Conservation (phyloP, 2,329 filamentous ascomycete species). For the Fusarium pseudograminearum region DNA sequence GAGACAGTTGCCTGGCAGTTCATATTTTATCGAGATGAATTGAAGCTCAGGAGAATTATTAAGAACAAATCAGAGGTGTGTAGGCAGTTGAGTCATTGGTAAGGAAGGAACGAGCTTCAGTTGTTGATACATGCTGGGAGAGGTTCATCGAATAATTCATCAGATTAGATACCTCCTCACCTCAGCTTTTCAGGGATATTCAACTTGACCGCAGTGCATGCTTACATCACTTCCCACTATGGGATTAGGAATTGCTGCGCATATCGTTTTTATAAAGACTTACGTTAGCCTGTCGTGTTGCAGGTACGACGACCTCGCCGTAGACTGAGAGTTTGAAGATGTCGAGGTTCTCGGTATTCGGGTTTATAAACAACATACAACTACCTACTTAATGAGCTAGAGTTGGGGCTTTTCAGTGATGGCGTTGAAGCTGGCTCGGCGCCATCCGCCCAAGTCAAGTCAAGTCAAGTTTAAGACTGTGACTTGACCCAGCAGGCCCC, state of each 20-base stretch:
- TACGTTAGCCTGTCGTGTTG: slow-evolving; percentile 6
- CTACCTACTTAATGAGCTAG: background rate
- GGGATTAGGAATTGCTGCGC: slow-evolving; percentile 8
- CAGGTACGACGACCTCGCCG: slow-evolving; percentile 4
- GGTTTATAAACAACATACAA: slow-evolving; percentile 5
- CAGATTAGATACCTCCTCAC: slow-evolving; percentile 10
- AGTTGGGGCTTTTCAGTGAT: background rate
- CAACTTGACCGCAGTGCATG: slow-evolving; percentile 14
- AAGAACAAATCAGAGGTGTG: background rate
- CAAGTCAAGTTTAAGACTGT: background rate
- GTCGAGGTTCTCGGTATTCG: slow-evolving; percentile 19
- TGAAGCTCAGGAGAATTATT: background rate
- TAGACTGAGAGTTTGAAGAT: slow-evolving; percentile 13
- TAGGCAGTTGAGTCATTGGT: background rate
- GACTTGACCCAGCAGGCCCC: background rate
- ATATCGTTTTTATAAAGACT: slow-evolving; percentile 6
- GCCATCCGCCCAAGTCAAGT: slow-evolving; percentile 25
- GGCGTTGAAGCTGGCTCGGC: slow-evolving; percentile 26
- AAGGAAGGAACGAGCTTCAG: background rate
- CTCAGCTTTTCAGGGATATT: slow-evolving; percentile 14
- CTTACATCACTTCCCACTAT: slow-evolving; percentile 38
- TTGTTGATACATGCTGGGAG: background rate
- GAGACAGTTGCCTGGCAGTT: background rate
- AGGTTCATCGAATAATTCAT: slow-evolving; percentile 7
- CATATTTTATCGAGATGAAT: background rate